phyloP scores from a whole-genome alignment of 2,329 filamentous ascomycete species.

The Epichloe sylvatica region DNA sequence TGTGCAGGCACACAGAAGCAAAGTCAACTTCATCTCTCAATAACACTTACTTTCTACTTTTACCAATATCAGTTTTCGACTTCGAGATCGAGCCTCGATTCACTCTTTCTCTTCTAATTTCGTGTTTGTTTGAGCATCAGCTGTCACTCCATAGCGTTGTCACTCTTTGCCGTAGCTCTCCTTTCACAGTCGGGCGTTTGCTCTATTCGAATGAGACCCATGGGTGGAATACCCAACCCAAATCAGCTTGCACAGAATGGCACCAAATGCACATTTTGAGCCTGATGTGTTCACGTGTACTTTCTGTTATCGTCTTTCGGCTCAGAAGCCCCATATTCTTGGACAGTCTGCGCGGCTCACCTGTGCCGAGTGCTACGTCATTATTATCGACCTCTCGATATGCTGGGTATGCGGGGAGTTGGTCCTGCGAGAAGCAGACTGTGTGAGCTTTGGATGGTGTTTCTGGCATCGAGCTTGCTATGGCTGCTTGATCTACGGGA shows the following conservation, averaged over 20 bases:
- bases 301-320: conserved; percentile 36
- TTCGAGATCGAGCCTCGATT: neutral
- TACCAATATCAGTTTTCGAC: too few relatives aligned
- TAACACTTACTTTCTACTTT: neutral
- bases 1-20: neutral
- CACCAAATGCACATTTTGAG: neutral
- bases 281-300: conserved; percentile 35
- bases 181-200: neutral
- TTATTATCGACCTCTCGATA: conserved; percentile 38
- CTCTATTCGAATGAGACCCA: neutral
- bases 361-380: conserved; percentile 32
- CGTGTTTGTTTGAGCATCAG: neutral
- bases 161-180: neutral
- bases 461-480: conserved; percentile 46
- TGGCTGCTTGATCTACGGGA: conserved; percentile 40
- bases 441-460: conserved; percentile 45
- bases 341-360: conserved; percentile 34
- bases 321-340: conserved; percentile 24
- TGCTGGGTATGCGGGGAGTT: conserved; percentile 45
- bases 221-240: neutral
- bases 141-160: neutral
- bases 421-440: conserved; percentile 38
- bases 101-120: neutral
- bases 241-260: neutral
- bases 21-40: too few relatives aligned